phyloP scores from a whole-genome alignment of 2,329 filamentous ascomycete species.

The Botrytis paeoniae region DNA sequence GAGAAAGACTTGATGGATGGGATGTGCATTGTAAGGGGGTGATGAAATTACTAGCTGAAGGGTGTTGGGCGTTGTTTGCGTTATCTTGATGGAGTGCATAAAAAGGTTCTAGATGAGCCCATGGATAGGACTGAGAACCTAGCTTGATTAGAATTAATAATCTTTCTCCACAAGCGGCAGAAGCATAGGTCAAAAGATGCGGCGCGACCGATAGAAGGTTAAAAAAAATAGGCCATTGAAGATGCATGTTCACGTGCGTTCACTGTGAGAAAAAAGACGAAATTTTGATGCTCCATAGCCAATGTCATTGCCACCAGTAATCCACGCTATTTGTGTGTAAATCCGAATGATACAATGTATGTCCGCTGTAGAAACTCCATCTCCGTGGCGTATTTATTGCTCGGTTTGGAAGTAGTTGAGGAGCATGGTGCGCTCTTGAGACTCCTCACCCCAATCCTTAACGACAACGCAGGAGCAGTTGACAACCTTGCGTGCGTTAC shows the following conservation, averaged over 20 bases:
- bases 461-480: constrained; percentile 99
- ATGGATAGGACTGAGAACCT: constrained; percentile 5
- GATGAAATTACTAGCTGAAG: background rate
- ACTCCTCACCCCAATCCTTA: constrained; percentile 99
- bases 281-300: constrained; percentile 30
- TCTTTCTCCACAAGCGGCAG: background rate
- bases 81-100: background rate
- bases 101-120: constrained; percentile 1
- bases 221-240: background rate
- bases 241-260: constrained; percentile 8
- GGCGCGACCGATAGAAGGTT: background rate
- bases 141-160: background rate
- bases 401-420: constrained; percentile 99
- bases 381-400: constrained; percentile 50
- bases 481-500: constrained; percentile 99
- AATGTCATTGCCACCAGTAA: constrained; percentile 34
- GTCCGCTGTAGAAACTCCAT: constrained; percentile 36
- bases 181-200: background rate
- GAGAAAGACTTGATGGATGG: background rate
- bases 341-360: constrained; percentile 34
- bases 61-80: constrained; percentile 1
- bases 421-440: constrained; percentile 96
- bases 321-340: constrained; percentile 37
- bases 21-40: background rate
- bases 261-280: background rate